phyloP scores from a whole-genome alignment of 164 flowering plant species.

The Malania oleifera region DNA sequence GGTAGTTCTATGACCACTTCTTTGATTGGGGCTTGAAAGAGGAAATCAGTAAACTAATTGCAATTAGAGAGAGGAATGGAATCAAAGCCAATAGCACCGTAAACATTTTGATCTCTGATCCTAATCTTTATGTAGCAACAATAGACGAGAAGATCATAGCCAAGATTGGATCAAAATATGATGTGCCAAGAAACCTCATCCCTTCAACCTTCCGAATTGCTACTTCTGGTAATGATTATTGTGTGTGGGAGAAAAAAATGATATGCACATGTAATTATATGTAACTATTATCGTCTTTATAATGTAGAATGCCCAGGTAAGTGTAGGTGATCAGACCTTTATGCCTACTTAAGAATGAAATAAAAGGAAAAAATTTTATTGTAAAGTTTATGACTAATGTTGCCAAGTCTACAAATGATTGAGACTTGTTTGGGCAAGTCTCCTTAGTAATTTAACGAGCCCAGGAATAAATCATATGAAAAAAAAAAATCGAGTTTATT shows the following conservation, averaged over 20 bases:
- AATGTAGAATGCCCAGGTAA: too few relatives aligned
- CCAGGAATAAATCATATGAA: too few relatives aligned
- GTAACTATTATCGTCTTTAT: too few relatives aligned
- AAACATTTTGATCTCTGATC: slow-evolving; percentile 49
- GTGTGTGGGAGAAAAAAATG: slow-evolving; percentile 62
- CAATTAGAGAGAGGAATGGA: slow-evolving; percentile 45
- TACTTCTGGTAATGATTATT: slow-evolving; percentile 48
- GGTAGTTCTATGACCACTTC: slow-evolving; percentile 88
- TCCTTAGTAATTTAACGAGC: too few relatives aligned
- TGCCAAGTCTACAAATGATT: too few relatives aligned
- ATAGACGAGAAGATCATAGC: slow-evolving; percentile 47
- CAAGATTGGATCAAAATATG: slow-evolving; percentile 61
- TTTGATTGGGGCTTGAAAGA: slow-evolving; percentile 66
- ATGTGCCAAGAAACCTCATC: slow-evolving; percentile 54
- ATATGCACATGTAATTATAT: too few relatives aligned
- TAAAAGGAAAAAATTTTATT: too few relatives aligned
- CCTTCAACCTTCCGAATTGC: slow-evolving; percentile 48
- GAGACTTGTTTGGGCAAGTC: too few relatives aligned
- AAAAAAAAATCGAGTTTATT: too few relatives aligned
- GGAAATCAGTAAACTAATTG: slow-evolving; percentile 37
- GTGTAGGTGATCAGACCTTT: too few relatives aligned
- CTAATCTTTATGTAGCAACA: slow-evolving; percentile 57
- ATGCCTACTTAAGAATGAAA: too few relatives aligned
- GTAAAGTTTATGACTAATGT: too few relatives aligned
- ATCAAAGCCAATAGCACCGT: slow-evolving; percentile 38